Conservation (phyloP, 441 rosid species). For the Hura crepitans region DNA sequence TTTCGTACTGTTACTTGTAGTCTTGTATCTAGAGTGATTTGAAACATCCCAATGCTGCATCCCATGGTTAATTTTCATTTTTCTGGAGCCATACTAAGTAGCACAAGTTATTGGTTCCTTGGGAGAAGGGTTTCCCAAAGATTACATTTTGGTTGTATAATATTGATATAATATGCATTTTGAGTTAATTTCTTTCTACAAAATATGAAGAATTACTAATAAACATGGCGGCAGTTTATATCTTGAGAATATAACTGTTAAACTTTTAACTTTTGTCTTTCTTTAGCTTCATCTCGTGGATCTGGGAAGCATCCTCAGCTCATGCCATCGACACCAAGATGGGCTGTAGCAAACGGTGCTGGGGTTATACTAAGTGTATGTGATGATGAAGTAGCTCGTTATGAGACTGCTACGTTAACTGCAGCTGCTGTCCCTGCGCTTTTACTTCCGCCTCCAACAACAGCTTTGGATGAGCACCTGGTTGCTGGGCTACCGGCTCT, state of each 20-base stretch:
- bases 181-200: background rate
- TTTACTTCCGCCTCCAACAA: slow-evolving; percentile 96
- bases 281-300: slow-evolving; percentile 76
- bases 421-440: slow-evolving; percentile 99
- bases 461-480: slow-evolving; percentile 91
- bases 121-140: background rate
- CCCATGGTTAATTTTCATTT: background rate
- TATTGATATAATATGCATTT: background rate
- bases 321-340: slow-evolving; percentile 94
- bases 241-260: background rate
- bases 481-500: slow-evolving; percentile 99
- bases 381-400: slow-evolving; percentile 97
- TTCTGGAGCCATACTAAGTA: background rate
- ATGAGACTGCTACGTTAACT: slow-evolving; percentile 91
- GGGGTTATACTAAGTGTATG: slow-evolving; percentile 98
- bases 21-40: background rate
- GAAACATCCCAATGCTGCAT: background rate
- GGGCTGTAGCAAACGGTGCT: slow-evolving; percentile 99
- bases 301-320: slow-evolving; percentile 99
- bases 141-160: background rate
- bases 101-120: background rate
- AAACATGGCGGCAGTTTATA: background rate
- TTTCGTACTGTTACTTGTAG: background rate
- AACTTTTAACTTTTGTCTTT: slow-evolving; percentile 10
- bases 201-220: background rate